These are phyloP conservation scores for Pseudocercospora eumusae DNA, from an alignment of 2,329 filamentous ascomycete genomes.

Conservation along the genomic window DNA sequence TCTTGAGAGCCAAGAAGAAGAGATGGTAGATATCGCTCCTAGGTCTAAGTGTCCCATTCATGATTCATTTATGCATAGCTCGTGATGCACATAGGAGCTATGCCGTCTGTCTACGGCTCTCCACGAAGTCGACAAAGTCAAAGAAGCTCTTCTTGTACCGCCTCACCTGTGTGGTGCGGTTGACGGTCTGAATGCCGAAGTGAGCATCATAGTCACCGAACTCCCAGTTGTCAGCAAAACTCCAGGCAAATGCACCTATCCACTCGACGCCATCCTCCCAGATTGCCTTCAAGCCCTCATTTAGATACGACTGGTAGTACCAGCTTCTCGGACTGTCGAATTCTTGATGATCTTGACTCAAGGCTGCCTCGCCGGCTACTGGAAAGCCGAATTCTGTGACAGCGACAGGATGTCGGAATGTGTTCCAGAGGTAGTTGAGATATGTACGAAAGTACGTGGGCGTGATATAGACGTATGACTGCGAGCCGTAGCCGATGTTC, in stretches of 20 bases:
- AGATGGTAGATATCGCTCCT: neutral
- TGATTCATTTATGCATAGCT: neutral
- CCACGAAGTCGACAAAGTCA: conserved; percentile 40
- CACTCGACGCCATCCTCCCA: conserved; percentile 40
- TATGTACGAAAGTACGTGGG: conserved; percentile 59
- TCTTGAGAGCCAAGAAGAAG: neutral
- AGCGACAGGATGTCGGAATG: conserved; percentile 50
- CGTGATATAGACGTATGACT: conserved; percentile 53
- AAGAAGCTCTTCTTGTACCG: conserved; percentile 43
- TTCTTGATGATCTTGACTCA: neutral
- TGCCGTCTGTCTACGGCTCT: conserved; percentile 17
- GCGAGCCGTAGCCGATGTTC: conserved; percentile 51
- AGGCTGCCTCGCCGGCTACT: conserved; percentile 30
- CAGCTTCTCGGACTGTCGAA: conserved; percentile 3
- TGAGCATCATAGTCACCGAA: conserved; percentile 54
- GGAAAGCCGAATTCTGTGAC: conserved; percentile 43
- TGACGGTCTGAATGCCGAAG: conserved; percentile 57
- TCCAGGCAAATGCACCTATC: conserved; percentile 35
- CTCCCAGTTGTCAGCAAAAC: conserved; percentile 39
- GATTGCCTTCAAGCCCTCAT: conserved; percentile 37
- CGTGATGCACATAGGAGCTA: neutral
- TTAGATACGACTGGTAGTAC: conserved; percentile 51
- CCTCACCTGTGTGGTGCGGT: conserved; percentile 42
- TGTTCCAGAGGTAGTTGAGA: conserved; percentile 61
- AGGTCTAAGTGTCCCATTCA: neutral